Conservation (phyloP, 208 protist genomes). For the Lotmaria passim region DNA sequence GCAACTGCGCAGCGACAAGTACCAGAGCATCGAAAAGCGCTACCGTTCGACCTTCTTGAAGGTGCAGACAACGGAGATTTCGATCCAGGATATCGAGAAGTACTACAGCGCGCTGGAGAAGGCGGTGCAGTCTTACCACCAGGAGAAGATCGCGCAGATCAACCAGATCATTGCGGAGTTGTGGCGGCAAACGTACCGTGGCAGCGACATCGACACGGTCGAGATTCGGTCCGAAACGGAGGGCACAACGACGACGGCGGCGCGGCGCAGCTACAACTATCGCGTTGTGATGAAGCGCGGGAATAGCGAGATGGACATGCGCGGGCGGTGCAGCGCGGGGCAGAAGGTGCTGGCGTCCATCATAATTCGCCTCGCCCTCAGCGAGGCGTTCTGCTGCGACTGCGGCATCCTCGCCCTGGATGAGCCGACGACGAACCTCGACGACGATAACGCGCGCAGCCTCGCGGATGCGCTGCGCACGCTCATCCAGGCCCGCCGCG, state of each 20-base stretch:
- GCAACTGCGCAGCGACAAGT: constrained; percentile 78
- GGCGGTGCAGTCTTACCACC: constrained; percentile 98
- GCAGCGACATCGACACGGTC: constrained; percentile 98
- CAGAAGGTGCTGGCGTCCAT: constrained; percentile 99
- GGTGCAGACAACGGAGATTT: constrained; percentile 87
- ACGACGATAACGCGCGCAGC: constrained; percentile 93
- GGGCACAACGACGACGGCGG: constrained; percentile 58
- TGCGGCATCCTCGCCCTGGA: constrained; percentile 99
- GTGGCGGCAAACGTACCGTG: constrained; percentile 98
- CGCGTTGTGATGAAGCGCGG: constrained; percentile 97
- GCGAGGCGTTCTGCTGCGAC: constrained; percentile 98
- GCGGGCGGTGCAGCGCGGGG: constrained; percentile 97
- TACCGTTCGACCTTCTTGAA: constrained; percentile 91
- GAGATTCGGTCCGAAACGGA: constrained; percentile 96
- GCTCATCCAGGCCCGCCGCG: constrained; percentile 83
- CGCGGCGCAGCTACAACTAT: constrained; percentile 88
- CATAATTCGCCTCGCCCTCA: constrained; percentile 99
- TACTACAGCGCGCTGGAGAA: constrained; percentile 93
- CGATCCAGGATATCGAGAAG: constrained; percentile 90
- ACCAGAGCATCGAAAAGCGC: constrained; percentile 84
- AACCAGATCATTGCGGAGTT: constrained; percentile 98
- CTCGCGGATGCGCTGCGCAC: constrained; percentile 78
- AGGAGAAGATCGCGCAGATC: constrained; percentile 98
- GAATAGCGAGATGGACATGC: constrained; percentile 97
- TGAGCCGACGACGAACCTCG: constrained; percentile 99